These are phyloP conservation scores for Mrakia blollopis DNA, from an alignment of 768 basidiomycete species.

Conservation along the genomic window DNA sequence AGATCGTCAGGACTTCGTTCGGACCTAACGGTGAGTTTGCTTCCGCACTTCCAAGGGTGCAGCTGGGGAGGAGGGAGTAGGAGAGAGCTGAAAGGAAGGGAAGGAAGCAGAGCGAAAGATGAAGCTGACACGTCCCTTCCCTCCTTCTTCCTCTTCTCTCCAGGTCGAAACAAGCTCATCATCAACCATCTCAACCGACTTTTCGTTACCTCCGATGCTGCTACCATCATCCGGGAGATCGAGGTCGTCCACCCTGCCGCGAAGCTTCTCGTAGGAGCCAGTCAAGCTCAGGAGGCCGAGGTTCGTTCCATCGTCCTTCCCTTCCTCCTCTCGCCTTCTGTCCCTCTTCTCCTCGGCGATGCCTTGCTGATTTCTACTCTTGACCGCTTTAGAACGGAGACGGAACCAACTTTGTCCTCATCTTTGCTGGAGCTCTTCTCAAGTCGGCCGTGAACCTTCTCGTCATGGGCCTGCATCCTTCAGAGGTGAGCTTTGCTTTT, in stretches of 20 bases:
- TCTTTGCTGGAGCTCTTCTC: constrained; percentile 88
- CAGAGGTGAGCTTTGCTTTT: constrained; percentile 37
- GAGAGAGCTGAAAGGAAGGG: not conserved
- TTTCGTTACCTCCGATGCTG: constrained; percentile 98
- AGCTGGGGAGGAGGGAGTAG: not conserved
- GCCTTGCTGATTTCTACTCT: constrained; percentile 11
- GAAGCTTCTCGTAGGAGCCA: constrained; percentile 98
- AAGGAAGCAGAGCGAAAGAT: constrained; percentile 1
- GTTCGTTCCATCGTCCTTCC: constrained; percentile 49
- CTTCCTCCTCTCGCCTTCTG: not conserved
- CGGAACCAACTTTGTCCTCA: constrained; percentile 90
- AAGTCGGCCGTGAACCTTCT: constrained; percentile 89
- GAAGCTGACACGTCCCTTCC: constrained; percentile 16
- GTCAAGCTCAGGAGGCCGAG: constrained; percentile 92
- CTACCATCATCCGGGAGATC: constrained; percentile 95
- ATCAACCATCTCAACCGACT: constrained; percentile 94
- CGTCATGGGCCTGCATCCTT: constrained; percentile 94
- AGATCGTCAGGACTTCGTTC: constrained; percentile 93
- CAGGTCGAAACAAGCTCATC: constrained; percentile 92
- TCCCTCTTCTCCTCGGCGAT: not conserved
- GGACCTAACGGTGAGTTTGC: constrained; percentile 78
- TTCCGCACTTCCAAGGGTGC: not conserved
- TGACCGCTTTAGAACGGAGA: constrained; percentile 74
- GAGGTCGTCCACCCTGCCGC: constrained; percentile 98
- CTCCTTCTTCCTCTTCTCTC: not conserved